Base-by-base conservation (phyloP, 371 early-diverging fungal species). In the Mucor velutinosus region DNA sequence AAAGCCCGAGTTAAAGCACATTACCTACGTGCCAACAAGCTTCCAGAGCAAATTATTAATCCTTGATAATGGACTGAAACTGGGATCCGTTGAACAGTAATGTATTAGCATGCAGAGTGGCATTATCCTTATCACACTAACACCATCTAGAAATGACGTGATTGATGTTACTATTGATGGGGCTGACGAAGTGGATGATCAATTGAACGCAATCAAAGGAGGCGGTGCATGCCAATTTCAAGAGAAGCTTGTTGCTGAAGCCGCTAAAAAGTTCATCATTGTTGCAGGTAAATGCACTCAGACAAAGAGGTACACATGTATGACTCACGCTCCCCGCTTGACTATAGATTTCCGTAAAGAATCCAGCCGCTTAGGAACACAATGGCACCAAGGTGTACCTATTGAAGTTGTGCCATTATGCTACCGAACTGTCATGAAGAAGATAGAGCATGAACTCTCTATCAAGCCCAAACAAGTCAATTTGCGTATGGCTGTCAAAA, bases 91-190 rank as follows among this genome's bases (percentile, higher is more conserved):
- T 59, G 89, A 93, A 61, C 87, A 90, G 33, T 63, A 63, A 77
- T 81, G 37, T 37, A 55, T 55, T n/a, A 15, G 15, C 43, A 35
- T n/a, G 1, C 6, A 7, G 5, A 19, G 19, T n/a, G 17, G 15
- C 12, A 17, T 45, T 45, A n/a, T n/a, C 7, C 7, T 45, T 45
- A 45, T n/a, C 45, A 1, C 5, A 19, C 7, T 7, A 51, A 51
- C 21, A 37, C 14, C 37, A 51, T 51, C 4, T 23, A 83, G 87
- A 58, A 83, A 81, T 37, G 53, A 51, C 3, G 76, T 76, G n/a
- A 87, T 97, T 61, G 96, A 97, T 72, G 89, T 96, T 17, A 91
- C 95, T 29, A 94, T 97, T 67, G 97, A 97, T 66, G 96, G 97
- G 15, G 97, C 96, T 6, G 97, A 97, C 76, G 97, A 97, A 80